Evolutionary conservation across 164 flowering plant genomes (phyloP), one percentile per base, ranked within the genome.

Genomic region (Pachysandra terminalis): DNA sequence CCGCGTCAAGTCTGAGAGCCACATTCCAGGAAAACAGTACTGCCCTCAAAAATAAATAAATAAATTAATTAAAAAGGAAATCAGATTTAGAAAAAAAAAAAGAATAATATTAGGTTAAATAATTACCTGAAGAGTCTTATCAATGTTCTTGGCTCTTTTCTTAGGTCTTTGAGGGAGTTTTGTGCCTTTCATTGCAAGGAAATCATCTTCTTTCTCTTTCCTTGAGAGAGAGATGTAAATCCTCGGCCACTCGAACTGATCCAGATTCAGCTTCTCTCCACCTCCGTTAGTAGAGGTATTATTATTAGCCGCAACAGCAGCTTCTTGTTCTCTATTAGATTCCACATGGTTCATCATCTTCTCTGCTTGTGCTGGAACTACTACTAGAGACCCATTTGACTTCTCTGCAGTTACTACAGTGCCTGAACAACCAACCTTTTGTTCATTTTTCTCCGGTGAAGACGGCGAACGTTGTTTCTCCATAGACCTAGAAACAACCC

Each of bases 201-300:
- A 90, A 77, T 90, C 96, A 17, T 90, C 96, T 61, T 90, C 96
- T 69, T 87, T 90, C 80, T 90, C 96, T 63, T 90, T 90, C 61
- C 80, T 86, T 6, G 96, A 81, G 26, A 90, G 63, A 7, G 85
- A 73, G 12, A 90, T 65, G 56, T 71, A 83, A 49, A 89, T 70
- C 72, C 82, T 86, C 1, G 94, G 90, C 90, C 89, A 86, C 70
- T 74, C 81, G 15, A 78, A 68, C 22, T 26, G 57, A 26, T 73
- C 80, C n/a, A 74, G 69, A 68, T 80, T 82, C 25, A 79, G 49
- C 66, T 74, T 76, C 77, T 74, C 81, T 19, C 28, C 58, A 7
- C 70, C 59, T 5, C 23, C 63, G 26, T 22, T 28, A 8, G 1
- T 27, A 24, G 23, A n/a, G 13, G 32, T 9, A 13, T 24, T n/a